These are phyloP conservation scores for Alternaria alternata DNA, from an alignment of 2,329 filamentous ascomycete species.

Conservation along the genomic window DNA sequence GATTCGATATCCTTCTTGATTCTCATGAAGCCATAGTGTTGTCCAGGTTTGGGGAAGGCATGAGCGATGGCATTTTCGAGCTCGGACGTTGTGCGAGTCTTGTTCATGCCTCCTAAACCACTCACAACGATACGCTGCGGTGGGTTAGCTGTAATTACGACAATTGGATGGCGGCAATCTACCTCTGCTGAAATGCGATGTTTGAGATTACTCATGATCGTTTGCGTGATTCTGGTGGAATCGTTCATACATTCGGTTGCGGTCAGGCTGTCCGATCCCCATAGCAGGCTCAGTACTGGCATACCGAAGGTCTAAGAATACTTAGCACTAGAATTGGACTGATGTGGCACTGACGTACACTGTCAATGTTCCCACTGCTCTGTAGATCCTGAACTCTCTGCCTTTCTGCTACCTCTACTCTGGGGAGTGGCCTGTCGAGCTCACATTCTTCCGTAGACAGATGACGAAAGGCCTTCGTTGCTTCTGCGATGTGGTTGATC, in stretches of 20 bases:
- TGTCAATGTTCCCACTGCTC: not conserved
- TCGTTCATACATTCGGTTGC: not conserved
- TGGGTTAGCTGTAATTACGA: not conserved
- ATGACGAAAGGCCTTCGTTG: conserved; percentile 1
- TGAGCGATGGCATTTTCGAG: not conserved
- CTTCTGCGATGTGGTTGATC: not conserved
- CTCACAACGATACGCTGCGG: not conserved
- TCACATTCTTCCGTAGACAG: conserved; percentile 9
- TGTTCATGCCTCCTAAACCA: not conserved
- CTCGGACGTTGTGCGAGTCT: not conserved
- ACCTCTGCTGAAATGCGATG: not conserved
- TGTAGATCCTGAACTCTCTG: not conserved
- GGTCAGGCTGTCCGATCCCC: not conserved
- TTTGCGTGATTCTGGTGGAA: not conserved
- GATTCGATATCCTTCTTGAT: conserved; percentile 12
- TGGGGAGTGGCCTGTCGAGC: not conserved
- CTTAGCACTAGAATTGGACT: not conserved
- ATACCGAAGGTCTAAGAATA: not conserved
- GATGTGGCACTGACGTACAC: not conserved
- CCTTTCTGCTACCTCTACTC: not conserved
- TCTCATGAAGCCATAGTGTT: not conserved
- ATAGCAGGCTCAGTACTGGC: conserved; percentile 7
- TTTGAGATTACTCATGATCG: conserved; percentile 5
- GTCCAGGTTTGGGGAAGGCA: not conserved
- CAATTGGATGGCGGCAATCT: not conserved